Evolutionary conservation across 352 stramenopile genomes (phyloP).

Genomic region (Pythium volutum): DNA sequence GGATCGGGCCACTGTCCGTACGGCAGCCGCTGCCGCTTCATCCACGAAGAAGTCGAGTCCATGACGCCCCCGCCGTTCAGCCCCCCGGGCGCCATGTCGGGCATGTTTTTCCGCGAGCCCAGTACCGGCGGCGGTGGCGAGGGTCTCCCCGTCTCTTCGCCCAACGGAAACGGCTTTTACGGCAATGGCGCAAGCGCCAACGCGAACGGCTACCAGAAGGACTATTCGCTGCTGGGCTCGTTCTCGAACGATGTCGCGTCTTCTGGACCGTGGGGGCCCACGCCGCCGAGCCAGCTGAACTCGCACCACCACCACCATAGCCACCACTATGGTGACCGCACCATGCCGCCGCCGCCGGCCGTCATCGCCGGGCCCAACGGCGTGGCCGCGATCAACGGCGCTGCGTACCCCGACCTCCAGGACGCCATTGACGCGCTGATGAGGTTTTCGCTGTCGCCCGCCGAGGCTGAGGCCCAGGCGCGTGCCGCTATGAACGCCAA

Average conservation of each 20-base stretch:
- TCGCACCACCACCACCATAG: constrained; percentile 7
- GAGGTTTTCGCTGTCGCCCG: constrained; percentile 73
- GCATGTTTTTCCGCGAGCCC: constrained; percentile 68
- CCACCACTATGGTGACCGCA: constrained; percentile 15
- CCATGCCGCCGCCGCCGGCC: constrained; percentile 28
- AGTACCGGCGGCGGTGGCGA: constrained; percentile 23
- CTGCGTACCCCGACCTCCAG: constrained; percentile 71
- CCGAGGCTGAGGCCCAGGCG: constrained; percentile 35
- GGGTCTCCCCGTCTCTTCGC: constrained; percentile 17
- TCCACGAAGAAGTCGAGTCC: constrained; percentile 78
- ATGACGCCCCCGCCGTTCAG: constrained; percentile 57
- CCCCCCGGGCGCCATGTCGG: constrained; percentile 33
- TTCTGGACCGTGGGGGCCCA: constrained; percentile 11
- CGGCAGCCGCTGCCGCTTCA: constrained; percentile 84
- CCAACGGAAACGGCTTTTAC: constrained; percentile 34
- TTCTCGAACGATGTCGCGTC: constrained; percentile 44
- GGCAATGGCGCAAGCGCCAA: constrained; percentile 24
- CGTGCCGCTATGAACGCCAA: constrained; percentile 4
- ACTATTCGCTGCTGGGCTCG: constrained; percentile 61
- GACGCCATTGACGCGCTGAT: constrained; percentile 87
- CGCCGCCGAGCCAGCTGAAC: constrained; percentile 11
- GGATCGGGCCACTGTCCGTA: constrained; percentile 87
- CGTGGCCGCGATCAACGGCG: constrained; percentile 23
- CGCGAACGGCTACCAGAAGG: constrained; percentile 42
- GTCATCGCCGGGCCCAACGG: constrained; percentile 23